A percentile compares a stretch with the other conserved stretches of the same genome.
phyloP scores from a whole-genome alignment of 805 yeast genomes.

The Wickerhamomyces sydowiorum region DNA sequence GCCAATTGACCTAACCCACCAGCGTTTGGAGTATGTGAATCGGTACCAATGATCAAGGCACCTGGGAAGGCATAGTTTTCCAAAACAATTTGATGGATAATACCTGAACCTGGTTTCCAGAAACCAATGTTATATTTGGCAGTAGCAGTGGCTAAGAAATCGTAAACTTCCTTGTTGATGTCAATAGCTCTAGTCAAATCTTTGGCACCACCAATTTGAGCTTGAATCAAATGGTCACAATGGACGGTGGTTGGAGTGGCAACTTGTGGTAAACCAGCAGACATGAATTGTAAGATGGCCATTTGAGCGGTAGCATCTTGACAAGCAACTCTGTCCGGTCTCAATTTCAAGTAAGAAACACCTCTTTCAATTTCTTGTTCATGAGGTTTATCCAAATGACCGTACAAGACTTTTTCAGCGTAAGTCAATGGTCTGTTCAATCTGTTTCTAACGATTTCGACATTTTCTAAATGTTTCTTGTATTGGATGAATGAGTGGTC shows the following conservation, averaged over 20 bases:
- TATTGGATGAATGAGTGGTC: constrained; percentile 83
- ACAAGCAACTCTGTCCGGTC: constrained; percentile 98
- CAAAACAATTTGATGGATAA: constrained; percentile 92
- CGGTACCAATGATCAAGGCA: constrained; percentile 93
- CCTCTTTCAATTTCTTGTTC: constrained; percentile 85
- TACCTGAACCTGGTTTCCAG: constrained; percentile 99
- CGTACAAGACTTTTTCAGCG: constrained; percentile 92
- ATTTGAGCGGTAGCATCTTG: constrained; percentile 99
- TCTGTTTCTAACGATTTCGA: constrained; percentile 77
- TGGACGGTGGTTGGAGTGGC: constrained; percentile 96
- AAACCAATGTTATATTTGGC: constrained; percentile 95
- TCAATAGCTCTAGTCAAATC: constrained; percentile 85
- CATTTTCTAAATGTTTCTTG: constrained; percentile 85
- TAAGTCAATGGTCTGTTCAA: constrained; percentile 85
- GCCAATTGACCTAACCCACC: constrained; percentile 98
- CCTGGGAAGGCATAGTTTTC: constrained; percentile 98
- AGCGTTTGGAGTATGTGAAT: constrained; percentile 96
- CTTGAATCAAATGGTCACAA: constrained; percentile 97
- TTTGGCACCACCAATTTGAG: constrained; percentile 82
- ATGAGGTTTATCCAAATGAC: constrained; percentile 91
- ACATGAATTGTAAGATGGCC: constrained; percentile 96
- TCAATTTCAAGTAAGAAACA: constrained; percentile 81
- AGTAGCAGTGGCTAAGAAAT: constrained; percentile 84
- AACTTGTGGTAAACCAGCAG: constrained; percentile 86
- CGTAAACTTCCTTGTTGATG: constrained; percentile 90